Base-by-base conservation (phyloP, 495 filamentous ascomycete genomes). In the Xylaria intraflava region DNA sequence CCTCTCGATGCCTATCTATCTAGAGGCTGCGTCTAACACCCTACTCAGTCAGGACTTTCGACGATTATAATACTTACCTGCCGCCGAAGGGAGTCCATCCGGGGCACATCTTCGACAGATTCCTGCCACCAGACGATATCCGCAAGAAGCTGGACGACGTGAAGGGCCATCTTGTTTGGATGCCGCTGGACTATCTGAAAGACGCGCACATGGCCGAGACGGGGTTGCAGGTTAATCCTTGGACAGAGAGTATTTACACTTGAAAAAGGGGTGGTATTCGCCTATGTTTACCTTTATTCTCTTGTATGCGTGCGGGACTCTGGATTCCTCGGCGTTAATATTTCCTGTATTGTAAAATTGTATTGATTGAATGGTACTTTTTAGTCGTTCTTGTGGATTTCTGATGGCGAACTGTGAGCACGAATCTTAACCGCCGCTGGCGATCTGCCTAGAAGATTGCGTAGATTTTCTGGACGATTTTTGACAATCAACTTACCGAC, bases 161-260 rank as follows among this genome's bases (percentile, higher is more conserved):
- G 64, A 86, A 82, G 67, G 93, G 92, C 0, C 93, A 96, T 75
- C 66, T 98, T 24, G 90, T 98, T 0, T 96, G 92, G 92, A 89
- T 96, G 85, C 91, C 90, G 43, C 62, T 96, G 58, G 82, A 92
- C 36, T 97, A 95, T 62, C 68, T 96, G 62, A 72, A 76, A 55
- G 86, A 95, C 58, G 91, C 85, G 0, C 77, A 85, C 58, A 93
- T 96, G 92, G 92, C 90, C 0, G 93, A 96, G 73, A 85, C 79
- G 62, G 93, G 92, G 0, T 60, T 78, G 51, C 73, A 76, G 59
- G 68, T 78, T 2, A 78, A 78, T 24, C 42, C 62, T n/a, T 76
- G 69, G 65, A 78, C 75, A 0, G 75, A 78, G 60, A 76, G 72
- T 42, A 68, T 78, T 0, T 78, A 69, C 50, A 71, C 75, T 10